Evolutionary conservation across 352 stramenopile species (phyloP).

Genomic region (Phytopythium vexans): DNA sequence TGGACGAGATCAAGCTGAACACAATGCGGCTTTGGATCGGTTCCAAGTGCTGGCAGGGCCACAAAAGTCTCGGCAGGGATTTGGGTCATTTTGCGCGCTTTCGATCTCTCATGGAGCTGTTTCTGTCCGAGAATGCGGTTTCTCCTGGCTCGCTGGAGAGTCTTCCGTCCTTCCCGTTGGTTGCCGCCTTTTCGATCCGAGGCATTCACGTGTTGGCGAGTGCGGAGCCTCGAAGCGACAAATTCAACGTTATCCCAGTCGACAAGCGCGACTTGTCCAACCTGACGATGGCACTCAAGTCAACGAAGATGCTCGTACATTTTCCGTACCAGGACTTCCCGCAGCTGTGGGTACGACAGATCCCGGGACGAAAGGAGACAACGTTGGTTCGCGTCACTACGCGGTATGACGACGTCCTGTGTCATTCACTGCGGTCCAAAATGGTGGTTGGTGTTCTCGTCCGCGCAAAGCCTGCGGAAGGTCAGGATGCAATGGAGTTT

Average conservation of each 20-base stretch:
- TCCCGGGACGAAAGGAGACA: slow-evolving; percentile 32
- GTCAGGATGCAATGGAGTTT: slow-evolving; percentile 20
- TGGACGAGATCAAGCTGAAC: slow-evolving; percentile 55
- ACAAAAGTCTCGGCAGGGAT: slow-evolving; percentile 61
- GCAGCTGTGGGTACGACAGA: slow-evolving; percentile 42
- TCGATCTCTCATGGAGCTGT: slow-evolving; percentile 48
- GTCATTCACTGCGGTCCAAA: slow-evolving; percentile 56
- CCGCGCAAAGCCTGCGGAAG: slow-evolving; percentile 16
- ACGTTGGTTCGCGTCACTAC: slow-evolving; percentile 41
- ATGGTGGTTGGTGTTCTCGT: slow-evolving; percentile 60
- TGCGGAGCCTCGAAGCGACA: slow-evolving; percentile 37
- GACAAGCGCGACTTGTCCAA: slow-evolving; percentile 48
- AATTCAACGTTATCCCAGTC: slow-evolving; percentile 31
- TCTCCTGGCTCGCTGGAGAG: slow-evolving; percentile 30
- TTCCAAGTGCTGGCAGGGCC: slow-evolving; percentile 62
- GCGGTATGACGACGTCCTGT: slow-evolving; percentile 61
- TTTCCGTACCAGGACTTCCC: slow-evolving; percentile 70
- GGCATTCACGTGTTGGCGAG: slow-evolving; percentile 52
- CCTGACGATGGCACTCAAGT: slow-evolving; percentile 37
- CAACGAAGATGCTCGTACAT: slow-evolving; percentile 47
- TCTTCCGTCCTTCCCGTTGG: slow-evolving; percentile 49
- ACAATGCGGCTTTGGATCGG: slow-evolving; percentile 63
- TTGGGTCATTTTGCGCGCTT: slow-evolving; percentile 45
- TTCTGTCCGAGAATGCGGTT: slow-evolving; percentile 30
- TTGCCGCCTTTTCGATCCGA: slow-evolving; percentile 58